phyloP scores from a whole-genome alignment of 495 filamentous ascomycete genomes.

The Talaromyces thailandensis region DNA sequence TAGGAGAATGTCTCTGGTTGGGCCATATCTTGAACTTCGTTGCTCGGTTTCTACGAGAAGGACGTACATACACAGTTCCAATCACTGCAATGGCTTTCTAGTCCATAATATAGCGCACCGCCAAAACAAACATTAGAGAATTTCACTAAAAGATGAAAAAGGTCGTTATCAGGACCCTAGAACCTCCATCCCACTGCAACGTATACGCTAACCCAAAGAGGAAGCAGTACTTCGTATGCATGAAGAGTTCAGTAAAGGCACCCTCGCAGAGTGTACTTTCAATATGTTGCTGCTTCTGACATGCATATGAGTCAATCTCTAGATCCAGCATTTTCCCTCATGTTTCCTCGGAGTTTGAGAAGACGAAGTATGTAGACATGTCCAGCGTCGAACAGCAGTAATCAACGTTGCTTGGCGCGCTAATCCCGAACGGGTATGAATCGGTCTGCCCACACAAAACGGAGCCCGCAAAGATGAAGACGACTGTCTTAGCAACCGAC shows the following conservation, averaged over 20 bases:
- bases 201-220: neutral
- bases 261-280: neutral
- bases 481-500: constrained; percentile 4
- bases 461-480: constrained; percentile 3
- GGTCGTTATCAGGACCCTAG: neutral
- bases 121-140: neutral
- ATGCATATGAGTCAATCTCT: neutral
- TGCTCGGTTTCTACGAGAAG: neutral
- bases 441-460: constrained; percentile 40
- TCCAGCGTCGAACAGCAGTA: neutral
- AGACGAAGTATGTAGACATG: neutral
- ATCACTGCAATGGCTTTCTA: neutral
- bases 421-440: constrained; percentile 15
- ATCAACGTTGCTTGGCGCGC: constrained; percentile 15
- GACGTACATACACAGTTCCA: neutral
- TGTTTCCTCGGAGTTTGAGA: neutral
- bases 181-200: neutral
- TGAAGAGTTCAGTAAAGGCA: neutral
- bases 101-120: neutral
- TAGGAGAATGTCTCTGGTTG: constrained; percentile 1
- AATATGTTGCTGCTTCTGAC: neutral
- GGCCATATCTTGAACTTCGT: neutral
- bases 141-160: neutral
- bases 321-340: neutral
- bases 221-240: neutral